Percentiles rank a stretch among this genome's conserved stretches.
Conservation (phyloP, 1,139 yeast genomes). For the Wickerhamomyces sp. region DNA sequence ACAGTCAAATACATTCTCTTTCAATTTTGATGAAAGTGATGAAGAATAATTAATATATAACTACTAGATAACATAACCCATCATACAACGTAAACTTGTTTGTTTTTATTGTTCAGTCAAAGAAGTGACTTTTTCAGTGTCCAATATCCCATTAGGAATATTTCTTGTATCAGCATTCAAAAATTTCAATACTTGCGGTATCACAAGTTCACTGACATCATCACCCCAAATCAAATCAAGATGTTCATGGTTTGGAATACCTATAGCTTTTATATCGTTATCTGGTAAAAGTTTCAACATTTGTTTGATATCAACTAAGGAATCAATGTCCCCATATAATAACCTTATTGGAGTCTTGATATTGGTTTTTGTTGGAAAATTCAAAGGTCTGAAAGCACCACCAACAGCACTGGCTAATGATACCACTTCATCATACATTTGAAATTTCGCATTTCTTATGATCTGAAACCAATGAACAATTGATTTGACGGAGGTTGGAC, state of each 20-base stretch:
- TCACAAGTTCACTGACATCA: constrained; percentile 51
- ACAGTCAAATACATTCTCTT: constrained; percentile 15
- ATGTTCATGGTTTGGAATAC: constrained; percentile 58
- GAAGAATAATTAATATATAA: constrained; percentile 2
- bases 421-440: constrained; percentile 73
- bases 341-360: constrained; percentile 68
- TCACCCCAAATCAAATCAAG: constrained; percentile 87
- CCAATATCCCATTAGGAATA: not conserved
- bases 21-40: constrained; percentile 21
- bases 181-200: constrained; percentile 47
- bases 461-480: constrained; percentile 98
- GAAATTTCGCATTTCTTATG: constrained; percentile 72
- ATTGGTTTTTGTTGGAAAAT: constrained; percentile 56
- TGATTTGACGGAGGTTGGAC: constrained; percentile 86
- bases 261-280: constrained; percentile 28
- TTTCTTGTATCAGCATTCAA: constrained; percentile 18
- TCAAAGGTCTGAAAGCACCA: constrained; percentile 35
- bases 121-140: not conserved
- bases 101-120: not conserved
- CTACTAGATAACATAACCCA: not conserved
- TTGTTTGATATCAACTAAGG: constrained; percentile 77
- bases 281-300: constrained; percentile 42
- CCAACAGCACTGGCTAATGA: constrained; percentile 32
- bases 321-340: constrained; percentile 76
- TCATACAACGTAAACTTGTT: not conserved